Conservation (phyloP, 1,284 basidiomycete genomes). For the Ustilago shanxiensis region DNA sequence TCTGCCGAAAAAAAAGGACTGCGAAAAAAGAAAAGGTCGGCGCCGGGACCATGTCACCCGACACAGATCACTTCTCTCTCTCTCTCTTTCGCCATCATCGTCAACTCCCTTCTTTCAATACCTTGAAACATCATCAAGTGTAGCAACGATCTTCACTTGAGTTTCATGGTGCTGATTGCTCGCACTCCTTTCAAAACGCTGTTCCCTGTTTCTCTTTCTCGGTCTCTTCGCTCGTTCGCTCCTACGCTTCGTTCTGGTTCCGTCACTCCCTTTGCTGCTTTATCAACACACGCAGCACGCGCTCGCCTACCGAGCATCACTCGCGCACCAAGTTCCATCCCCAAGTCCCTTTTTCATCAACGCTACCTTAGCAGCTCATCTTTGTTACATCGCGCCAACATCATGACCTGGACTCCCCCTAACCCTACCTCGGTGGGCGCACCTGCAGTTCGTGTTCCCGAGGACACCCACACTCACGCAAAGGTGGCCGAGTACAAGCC, state of each 20-base stretch:
- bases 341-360: not conserved
- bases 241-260: constrained; percentile 22
- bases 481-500: constrained; percentile 62
- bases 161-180: constrained; percentile 35
- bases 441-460: constrained; percentile 42
- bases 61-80: constrained; percentile 6
- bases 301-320: not conserved
- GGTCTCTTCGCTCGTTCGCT: constrained; percentile 41
- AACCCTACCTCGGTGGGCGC: constrained; percentile 60
- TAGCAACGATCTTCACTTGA: constrained; percentile 9
- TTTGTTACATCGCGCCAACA: constrained; percentile 10
- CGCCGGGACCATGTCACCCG: constrained; percentile 38
- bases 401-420: constrained; percentile 62
- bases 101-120: not conserved
- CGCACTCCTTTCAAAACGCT: constrained; percentile 2
- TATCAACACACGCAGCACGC: constrained; percentile 6
- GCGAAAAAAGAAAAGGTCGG: constrained; percentile 7
- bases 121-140: constrained; percentile 20
- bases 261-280: not conserved
- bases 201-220: constrained; percentile 14
- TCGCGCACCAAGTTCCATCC: not conserved
- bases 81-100: constrained; percentile 3
- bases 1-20: no score
- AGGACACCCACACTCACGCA: constrained; percentile 64
- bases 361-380: not conserved